phyloP scores from a whole-genome alignment of 805 yeast genomes.

The Saccharomycopsis javanensis region DNA sequence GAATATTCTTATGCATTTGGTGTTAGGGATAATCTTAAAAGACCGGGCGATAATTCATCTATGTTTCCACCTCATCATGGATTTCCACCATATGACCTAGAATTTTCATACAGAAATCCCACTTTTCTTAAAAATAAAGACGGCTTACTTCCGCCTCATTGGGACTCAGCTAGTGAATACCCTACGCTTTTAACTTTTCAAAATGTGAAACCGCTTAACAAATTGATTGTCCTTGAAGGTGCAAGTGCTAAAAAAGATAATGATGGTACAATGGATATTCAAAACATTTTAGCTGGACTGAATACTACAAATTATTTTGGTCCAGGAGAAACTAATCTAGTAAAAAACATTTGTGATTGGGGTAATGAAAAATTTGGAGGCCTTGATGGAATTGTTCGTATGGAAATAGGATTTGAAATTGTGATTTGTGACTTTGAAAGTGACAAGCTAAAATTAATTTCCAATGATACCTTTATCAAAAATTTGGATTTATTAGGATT shows the following conservation, averaged over 20 bases:
- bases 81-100: neutral
- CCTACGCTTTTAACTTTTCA: constrained; percentile 35
- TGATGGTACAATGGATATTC: constrained; percentile 57
- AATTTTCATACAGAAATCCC: too few relatives aligned
- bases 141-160: neutral
- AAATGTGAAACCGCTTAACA: constrained; percentile 38
- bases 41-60: constrained; percentile 5
- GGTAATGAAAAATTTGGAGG: constrained; percentile 38
- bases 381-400: constrained; percentile 47
- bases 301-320: constrained; percentile 21
- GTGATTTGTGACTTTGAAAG: constrained; percentile 46
- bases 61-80: neutral
- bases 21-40: neutral
- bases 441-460: constrained; percentile 37
- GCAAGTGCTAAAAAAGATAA: constrained; percentile 54
- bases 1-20: constrained; percentile 47
- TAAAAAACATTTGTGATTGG: constrained; percentile 48
- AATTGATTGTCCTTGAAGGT: constrained; percentile 48
- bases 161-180: neutral
- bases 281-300: constrained; percentile 32
- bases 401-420: constrained; percentile 56
- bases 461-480: constrained; percentile 33
- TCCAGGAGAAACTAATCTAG: constrained; percentile 36
- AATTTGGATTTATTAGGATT: constrained; percentile 31
- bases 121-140: too few relatives aligned